Conservation (phyloP, 1,284 basidiomycete species). For the Stereum hirsutum region DNA sequence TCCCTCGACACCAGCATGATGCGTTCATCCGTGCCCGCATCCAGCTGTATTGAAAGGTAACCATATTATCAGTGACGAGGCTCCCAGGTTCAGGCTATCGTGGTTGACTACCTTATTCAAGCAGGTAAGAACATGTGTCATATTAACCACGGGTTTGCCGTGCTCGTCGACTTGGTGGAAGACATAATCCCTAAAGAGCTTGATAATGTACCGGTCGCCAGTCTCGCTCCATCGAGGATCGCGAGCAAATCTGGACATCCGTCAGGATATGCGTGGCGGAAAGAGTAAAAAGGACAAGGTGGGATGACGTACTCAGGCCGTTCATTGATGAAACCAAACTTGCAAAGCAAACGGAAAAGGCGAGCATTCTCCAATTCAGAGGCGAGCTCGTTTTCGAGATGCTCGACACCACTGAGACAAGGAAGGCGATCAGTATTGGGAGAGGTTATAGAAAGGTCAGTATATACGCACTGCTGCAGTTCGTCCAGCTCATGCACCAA, state of each 20-base stretch:
- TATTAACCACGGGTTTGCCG: slow-evolving; percentile 84
- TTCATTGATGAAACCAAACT: slow-evolving; percentile 98
- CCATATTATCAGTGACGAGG: too few relatives aligned
- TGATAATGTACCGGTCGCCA: slow-evolving; percentile 96
- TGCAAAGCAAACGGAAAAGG: slow-evolving; percentile 85
- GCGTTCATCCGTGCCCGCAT: slow-evolving; percentile 88
- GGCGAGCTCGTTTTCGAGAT: slow-evolving; percentile 78
- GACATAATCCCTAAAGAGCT: slow-evolving; percentile 96
- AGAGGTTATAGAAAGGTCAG: neutral
- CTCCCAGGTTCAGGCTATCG: too few relatives aligned
- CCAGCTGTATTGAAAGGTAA: slow-evolving; percentile 47
- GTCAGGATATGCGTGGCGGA: neutral
- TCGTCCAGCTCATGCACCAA: slow-evolving; percentile 82
- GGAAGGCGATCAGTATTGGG: neutral
- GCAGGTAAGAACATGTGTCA: slow-evolving; percentile 85
- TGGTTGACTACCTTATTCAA: slow-evolving; percentile 70
- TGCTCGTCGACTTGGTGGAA: slow-evolving; percentile 95
- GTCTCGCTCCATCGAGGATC: slow-evolving; percentile 98
- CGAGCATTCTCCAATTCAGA: slow-evolving; percentile 96
- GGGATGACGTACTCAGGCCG: slow-evolving; percentile 75
- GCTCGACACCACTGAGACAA: slow-evolving; percentile 59
- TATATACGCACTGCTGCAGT: slow-evolving; percentile 51
- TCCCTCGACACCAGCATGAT: slow-evolving; percentile 93
- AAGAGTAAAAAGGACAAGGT: neutral
- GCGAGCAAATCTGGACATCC: slow-evolving; percentile 69